These are phyloP conservation scores for Dinochytrium kinnereticum DNA, from an alignment of 371 early-diverging fungal genomes.

Conservation along the genomic window DNA sequence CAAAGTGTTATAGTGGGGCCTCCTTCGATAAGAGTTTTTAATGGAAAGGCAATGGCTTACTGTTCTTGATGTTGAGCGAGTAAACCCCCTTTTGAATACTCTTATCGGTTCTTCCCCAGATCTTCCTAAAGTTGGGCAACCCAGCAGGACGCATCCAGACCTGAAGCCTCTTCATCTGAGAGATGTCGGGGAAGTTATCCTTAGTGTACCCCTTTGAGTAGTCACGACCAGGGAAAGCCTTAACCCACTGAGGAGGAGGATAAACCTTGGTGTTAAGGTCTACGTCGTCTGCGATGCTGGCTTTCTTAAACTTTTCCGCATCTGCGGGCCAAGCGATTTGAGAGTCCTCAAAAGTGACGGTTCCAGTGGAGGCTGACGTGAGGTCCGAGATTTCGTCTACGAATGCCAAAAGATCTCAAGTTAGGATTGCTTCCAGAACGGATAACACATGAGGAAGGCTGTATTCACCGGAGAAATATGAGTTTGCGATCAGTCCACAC, in stretches of 20 bases:
- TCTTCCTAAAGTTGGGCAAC: slow-evolving; percentile 94
- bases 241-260: slow-evolving; percentile 56
- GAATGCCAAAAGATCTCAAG: no score
- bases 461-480: slow-evolving; percentile 84
- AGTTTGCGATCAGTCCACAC: slow-evolving; percentile 99
- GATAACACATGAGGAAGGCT: no score
- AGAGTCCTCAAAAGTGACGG: not conserved
- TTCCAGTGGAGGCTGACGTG: not conserved
- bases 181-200: slow-evolving; percentile 74
- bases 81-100: slow-evolving; percentile 44
- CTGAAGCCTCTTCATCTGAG: slow-evolving; percentile 81
- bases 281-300: not conserved
- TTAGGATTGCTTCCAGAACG: no score
- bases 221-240: slow-evolving; percentile 27
- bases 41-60: no score
- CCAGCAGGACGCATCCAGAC: slow-evolving; percentile 99
- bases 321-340: slow-evolving; percentile 11
- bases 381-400: not conserved
- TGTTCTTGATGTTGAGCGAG: slow-evolving; percentile 24
- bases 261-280: slow-evolving; percentile 20
- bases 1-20: not conserved
- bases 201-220: slow-evolving; percentile 54
- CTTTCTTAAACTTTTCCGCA: slow-evolving; percentile 1
- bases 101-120: slow-evolving; percentile 79
- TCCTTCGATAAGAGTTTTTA: no score